phyloP scores from a whole-genome alignment of 352 stramenopile genomes.

The Pythium angustatum region DNA sequence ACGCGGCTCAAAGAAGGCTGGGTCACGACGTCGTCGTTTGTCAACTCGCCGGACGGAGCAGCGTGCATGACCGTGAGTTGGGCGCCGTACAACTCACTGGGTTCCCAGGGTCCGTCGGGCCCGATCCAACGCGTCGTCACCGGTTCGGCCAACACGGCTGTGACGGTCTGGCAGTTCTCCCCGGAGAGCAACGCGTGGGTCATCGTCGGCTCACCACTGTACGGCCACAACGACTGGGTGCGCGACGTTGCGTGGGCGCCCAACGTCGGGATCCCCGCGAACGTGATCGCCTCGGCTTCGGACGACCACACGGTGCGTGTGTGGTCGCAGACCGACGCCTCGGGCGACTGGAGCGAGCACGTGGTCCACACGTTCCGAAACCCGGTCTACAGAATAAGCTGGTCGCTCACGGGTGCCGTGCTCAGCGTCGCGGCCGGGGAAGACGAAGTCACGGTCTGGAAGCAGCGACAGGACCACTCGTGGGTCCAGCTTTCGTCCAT shows the following conservation, averaged over 20 bases:
- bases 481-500: constrained; percentile 79
- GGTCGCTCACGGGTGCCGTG: constrained; percentile 72
- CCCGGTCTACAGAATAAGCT: constrained; percentile 83
- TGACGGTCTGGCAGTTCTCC: constrained; percentile 66
- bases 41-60: constrained; percentile 71
- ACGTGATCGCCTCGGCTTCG: constrained; percentile 76
- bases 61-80: constrained; percentile 82
- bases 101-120: constrained; percentile 61
- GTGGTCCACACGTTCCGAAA: constrained; percentile 69
- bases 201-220: constrained; percentile 46
- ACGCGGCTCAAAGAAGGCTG: constrained; percentile 80
- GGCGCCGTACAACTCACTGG: constrained; percentile 87
- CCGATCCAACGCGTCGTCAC: constrained; percentile 77
- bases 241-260: constrained; percentile 82
- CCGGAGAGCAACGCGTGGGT: constrained; percentile 41
- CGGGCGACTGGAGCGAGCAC: constrained; percentile 60
- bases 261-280: constrained; percentile 82
- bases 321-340: constrained; percentile 74
- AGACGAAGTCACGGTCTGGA: constrained; percentile 84
- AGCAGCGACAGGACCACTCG: constrained; percentile 56
- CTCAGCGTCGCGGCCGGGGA: constrained; percentile 67
- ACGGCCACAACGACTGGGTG: constrained; percentile 81
- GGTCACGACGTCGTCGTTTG: constrained; percentile 74
- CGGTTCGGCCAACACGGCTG: constrained; percentile 59
- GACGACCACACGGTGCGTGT: constrained; percentile 83